Evolutionary conservation across 441 rosid species (phyloP), one percentile per base, ranked within the genome.

Genomic region (Macaranga tanarius): DNA sequence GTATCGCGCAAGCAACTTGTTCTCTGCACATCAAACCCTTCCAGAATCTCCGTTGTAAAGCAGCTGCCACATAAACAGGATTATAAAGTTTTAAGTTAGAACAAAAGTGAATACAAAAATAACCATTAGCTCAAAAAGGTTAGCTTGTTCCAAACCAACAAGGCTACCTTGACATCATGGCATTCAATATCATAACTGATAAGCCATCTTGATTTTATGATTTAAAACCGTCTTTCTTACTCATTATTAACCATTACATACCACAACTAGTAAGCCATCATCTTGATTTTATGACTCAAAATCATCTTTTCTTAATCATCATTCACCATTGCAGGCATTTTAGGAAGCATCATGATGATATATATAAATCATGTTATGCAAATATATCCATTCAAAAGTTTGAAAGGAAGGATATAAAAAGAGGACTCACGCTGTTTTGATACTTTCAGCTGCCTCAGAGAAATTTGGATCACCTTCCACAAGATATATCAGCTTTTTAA

Each of bases 11-110:
- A 82, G 75, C 91, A 84, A 40, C 77, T 79, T 55, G 92, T 89
- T 86, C 99, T 92, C 79, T 86, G 85, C 71, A 92, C 92, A 73
- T 92, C 91, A 83, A 95, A 92, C 72, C 97, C 97, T 77, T 92
- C 97, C 78, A 92, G 85, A 75, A 95, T 92, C 86, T 95, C 99
- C 12, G 95, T 95, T 11, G 97, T 95, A 80, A 95, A 87, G 79
- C 99, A 95, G 65, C 99, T 92, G 89, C 77, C 77, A 84, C 22
- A 70, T 54, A 70, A 70, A 61, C 45, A 63, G n/a, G 45, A 61
- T 68, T 9, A 51, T 61, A 64, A 62, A 62, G 75, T 67, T 58
- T 66, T 69, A 80, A 45, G 62, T 54, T 56, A 25, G 22, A 28
- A 56, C 17, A 47, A 51, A 4, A 51, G 62, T 42, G 15, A 62